These are phyloP conservation scores for Blechomonas ayalai DNA, from an alignment of 208 protist genomes.

Conservation along the genomic window DNA sequence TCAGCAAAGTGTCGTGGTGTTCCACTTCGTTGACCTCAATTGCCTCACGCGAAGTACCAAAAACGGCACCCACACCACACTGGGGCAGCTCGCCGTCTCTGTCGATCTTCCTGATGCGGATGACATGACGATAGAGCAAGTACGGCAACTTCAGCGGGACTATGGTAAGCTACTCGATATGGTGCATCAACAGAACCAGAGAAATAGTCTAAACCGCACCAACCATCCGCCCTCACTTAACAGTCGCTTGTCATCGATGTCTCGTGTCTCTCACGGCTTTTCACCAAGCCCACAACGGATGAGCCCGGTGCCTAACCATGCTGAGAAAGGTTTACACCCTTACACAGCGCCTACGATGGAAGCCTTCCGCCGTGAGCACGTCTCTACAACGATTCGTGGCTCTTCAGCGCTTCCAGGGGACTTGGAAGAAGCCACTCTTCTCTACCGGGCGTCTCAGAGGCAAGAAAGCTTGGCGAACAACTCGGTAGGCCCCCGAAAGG, in stretches of 20 bases:
- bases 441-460: constrained; percentile 16
- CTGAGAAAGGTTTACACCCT: too few species aligned
- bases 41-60: constrained; percentile 25
- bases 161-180: constrained; percentile 56
- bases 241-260: too few species aligned
- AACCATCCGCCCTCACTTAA: too few species aligned
- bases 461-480: too few species aligned
- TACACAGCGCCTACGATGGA: constrained; percentile 8
- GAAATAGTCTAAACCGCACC: too few species aligned
- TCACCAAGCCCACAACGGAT: background rate
- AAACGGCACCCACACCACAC: constrained; percentile 15
- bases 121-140: constrained; percentile 24
- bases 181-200: constrained; percentile 36
- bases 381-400: constrained; percentile 24
- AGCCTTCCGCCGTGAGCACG: constrained; percentile 28
- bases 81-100: constrained; percentile 36
- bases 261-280: too few species aligned
- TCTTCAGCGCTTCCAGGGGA: constrained; percentile 21
- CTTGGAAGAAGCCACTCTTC: constrained; percentile 21
- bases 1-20: constrained; percentile 40
- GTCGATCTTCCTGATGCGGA: constrained; percentile 25
- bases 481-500: too few species aligned
- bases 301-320: constrained; percentile 6
- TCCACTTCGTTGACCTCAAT: constrained; percentile 72
- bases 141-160: constrained; percentile 53